Evolutionary conservation across 1,284 basidiomycete species (phyloP), one percentile per base, ranked within the genome.

Genomic region (Marasmius oreades): DNA sequence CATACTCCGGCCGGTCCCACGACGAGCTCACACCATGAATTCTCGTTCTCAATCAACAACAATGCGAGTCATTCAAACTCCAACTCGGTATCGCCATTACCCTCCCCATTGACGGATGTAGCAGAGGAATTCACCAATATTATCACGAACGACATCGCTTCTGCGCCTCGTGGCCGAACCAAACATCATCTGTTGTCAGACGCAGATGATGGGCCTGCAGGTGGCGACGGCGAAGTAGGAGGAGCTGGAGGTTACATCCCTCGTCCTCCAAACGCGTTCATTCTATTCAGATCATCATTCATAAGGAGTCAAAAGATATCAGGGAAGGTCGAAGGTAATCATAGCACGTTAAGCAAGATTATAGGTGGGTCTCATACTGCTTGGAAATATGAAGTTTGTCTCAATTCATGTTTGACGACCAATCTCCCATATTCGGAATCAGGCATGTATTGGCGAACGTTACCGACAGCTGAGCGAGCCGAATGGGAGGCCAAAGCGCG

Each of bases 241-340:
- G 47, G 36, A 11, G 26, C 36, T 36, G 52, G 75, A 73, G 22
- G 87, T 18, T 62, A 95, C 71, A 92, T 95, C 68, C 93, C 94
- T 48, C 85, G 94, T 33, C 94, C 94, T 0, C 89, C 93, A 31
- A 97, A 97, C 72, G 93, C 95, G 48, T 97, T 96, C 75, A 96
- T 97, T 65, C 85, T 97, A 69, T 97, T 95, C 73, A 84, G 95
- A 59, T 92, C 91, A 33, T 90, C 92, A 53, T 93, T 94, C 67
- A 92, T 94, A 64, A 80, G 84, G 47, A 83, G 84, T 55, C 84
- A 88, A 64, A 79, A 88, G 59, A 86, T 93, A 37, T 87, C 90
- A 3, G 81, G 84, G 36, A 82, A 84, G 63, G 86, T 92, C 55
- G 89, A 92, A 68, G 85, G 86, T 16, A 85, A 90, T 62, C 89